Evolutionary conservation across 495 filamentous ascomycete genomes (phyloP).

Genomic region (Cladorrhinum samala): DNA sequence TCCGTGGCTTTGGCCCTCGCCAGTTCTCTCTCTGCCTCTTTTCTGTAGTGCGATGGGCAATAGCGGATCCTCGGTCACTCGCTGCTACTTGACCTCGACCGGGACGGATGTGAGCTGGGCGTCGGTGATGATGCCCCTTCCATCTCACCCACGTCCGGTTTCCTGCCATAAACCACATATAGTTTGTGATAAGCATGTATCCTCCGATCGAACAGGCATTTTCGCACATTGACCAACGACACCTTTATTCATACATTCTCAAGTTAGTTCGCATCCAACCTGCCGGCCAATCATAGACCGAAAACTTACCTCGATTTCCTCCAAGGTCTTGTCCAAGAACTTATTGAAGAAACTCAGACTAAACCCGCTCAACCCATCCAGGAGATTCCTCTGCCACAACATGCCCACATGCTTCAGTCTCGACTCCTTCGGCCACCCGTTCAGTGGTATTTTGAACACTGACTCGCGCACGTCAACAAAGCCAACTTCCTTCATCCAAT

Average conservation of each 20-base stretch:
- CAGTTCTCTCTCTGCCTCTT: slow-evolving; percentile 48
- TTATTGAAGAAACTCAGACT: slow-evolving; percentile 22
- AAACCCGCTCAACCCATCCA: slow-evolving; percentile 26
- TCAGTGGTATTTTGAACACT: slow-evolving; percentile 51
- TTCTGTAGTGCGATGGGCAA: slow-evolving; percentile 44
- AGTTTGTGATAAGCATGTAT: slow-evolving; percentile 52
- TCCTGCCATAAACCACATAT: slow-evolving; percentile 50
- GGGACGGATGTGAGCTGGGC: no score
- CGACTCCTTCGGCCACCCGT: slow-evolving; percentile 39
- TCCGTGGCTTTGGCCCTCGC: slow-evolving; percentile 52
- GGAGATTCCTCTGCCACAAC: slow-evolving; percentile 31
- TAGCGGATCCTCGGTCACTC: no score
- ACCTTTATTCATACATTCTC: slow-evolving; percentile 30
- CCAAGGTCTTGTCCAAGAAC: slow-evolving; percentile 34
- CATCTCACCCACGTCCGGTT: slow-evolving; percentile 29
- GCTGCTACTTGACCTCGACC: no score
- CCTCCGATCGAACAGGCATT: slow-evolving; percentile 45
- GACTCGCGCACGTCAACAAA: slow-evolving; percentile 58
- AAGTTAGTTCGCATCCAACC: background rate
- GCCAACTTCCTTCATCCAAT: slow-evolving; percentile 54
- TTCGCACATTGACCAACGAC: slow-evolving; percentile 53
- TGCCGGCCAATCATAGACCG: slow-evolving; percentile 12
- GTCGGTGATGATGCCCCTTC: background rate
- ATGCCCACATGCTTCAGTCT: slow-evolving; percentile 28
- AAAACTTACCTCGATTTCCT: slow-evolving; percentile 36